A percentile compares a stretch with the other conserved stretches of the same genome.
Conservation (phyloP, 495 filamentous ascomycete genomes). For the Penicillium paxilli region DNA sequence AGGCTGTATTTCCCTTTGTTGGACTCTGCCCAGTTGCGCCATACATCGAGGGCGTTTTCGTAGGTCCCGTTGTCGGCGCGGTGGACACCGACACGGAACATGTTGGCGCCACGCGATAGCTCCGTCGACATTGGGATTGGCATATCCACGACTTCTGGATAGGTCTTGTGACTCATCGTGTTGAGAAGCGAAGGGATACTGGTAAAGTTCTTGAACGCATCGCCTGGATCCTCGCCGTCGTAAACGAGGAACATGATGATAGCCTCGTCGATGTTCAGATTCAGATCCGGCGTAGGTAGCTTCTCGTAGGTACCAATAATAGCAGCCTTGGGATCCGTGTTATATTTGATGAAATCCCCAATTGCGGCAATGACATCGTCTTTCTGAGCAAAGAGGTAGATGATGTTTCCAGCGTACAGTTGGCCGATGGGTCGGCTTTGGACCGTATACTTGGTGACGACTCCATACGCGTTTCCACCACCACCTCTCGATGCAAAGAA, state of each 20-base stretch:
- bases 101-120: slow-evolving; percentile 29
- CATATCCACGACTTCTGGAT: slow-evolving; percentile 33
- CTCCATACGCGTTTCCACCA: slow-evolving; percentile 50
- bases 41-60: slow-evolving; percentile 20
- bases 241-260: slow-evolving; percentile 41
- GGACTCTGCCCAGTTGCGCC: slow-evolving; percentile 28
- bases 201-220: slow-evolving; percentile 31
- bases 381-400: slow-evolving; percentile 26
- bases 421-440: slow-evolving; percentile 26
- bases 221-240: slow-evolving; percentile 31
- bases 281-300: slow-evolving; percentile 21
- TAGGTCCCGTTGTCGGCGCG: slow-evolving; percentile 24
- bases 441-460: slow-evolving; percentile 39
- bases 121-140: slow-evolving; percentile 27
- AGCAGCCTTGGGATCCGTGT: slow-evolving; percentile 32
- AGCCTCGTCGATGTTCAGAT: slow-evolving; percentile 29
- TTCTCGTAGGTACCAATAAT: slow-evolving; percentile 36
- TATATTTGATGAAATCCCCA: slow-evolving; percentile 31
- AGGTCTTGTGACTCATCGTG: slow-evolving; percentile 26
- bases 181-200: slow-evolving; percentile 25
- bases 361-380: slow-evolving; percentile 26
- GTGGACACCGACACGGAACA: slow-evolving; percentile 37
- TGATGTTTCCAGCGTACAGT: slow-evolving; percentile 32
- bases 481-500: slow-evolving; percentile 58
- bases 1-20: slow-evolving; percentile 32